Base-by-base conservation (phyloP, 768 basidiomycete species). In the Phanerochaete sordida region DNA sequence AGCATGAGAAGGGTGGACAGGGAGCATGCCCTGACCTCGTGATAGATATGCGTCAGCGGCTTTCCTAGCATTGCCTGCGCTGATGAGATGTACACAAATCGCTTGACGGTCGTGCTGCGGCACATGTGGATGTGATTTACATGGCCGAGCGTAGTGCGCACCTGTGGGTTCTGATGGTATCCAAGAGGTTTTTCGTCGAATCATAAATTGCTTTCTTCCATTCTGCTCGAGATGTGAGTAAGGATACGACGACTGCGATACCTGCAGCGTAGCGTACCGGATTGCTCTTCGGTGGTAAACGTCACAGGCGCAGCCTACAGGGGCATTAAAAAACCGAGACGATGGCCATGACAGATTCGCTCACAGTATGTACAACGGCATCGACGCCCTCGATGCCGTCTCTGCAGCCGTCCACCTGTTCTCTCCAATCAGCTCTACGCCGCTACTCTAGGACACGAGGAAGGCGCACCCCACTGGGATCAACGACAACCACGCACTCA, bases 401-500 rank as follows among this genome's bases (percentile, higher is more conserved):
- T 13, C 62, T 58, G 67, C 65, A 49, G 19, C 31, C 53, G 12
- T 30, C 30, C 23, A 21, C n/a, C 30, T 43, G 33, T 5, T 13
- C n/a, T 7, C n/a, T 21, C n/a, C n/a, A n/a, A n/a, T 47, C 46
- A 47, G 33, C 33, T 7, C 33, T 7, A 6, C 33, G 33, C 13
- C 33, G 6, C 33, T 35, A 6, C 39, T 16, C 8, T 6, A 4
- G 19, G 19, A 43, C 19, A 19, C 12, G 4, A 3, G 37, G 39
- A 28, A 24, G n/a, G 57, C 75, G 53, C 48, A 82, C 83, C 72
- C 77, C 68, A 8, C 75, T 75, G 61, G 93, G 87, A 65, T 95
- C 90, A 49, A 81, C 78, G 0, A 93, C 88, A 19, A 90, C 73
- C 16, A 81, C 80, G 43, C 85, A 69, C 62, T 88, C 84, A 62